phyloP scores from a whole-genome alignment of 495 filamentous ascomycete genomes.

The Bacidia gigantensis region DNA sequence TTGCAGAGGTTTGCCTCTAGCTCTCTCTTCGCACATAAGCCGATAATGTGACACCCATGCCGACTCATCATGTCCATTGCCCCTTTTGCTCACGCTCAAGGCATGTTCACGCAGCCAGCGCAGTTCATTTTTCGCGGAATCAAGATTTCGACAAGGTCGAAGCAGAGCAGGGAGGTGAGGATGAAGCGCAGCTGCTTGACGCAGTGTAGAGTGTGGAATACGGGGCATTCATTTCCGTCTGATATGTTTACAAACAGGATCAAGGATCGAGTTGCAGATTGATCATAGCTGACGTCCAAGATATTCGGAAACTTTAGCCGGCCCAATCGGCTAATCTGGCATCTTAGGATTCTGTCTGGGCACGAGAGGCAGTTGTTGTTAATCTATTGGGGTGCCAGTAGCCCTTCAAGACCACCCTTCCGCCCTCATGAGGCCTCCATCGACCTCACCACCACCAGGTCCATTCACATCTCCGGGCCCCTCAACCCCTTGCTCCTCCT shows the following conservation, averaged over 20 bases:
- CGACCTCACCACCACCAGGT: slow-evolving; percentile 34
- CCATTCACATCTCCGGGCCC: slow-evolving; percentile 28
- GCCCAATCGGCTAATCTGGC: too few relatives aligned
- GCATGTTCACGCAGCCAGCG: slow-evolving; percentile 71
- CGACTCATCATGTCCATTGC: neutral
- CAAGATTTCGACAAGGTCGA: slow-evolving; percentile 50
- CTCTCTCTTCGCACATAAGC: slow-evolving; percentile 42
- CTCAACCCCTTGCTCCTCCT: slow-evolving; percentile 25
- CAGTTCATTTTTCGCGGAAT: slow-evolving; percentile 60
- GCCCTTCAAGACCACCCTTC: slow-evolving; percentile 28
- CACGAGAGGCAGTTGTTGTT: too few relatives aligned
- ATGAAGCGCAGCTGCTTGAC: slow-evolving; percentile 39
- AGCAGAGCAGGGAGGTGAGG: slow-evolving; percentile 55
- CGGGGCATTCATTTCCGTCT: slow-evolving; percentile 62
- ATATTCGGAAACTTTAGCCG: too few relatives aligned
- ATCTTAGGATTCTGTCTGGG: too few relatives aligned
- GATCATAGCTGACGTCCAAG: too few relatives aligned
- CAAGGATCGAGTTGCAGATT: too few relatives aligned
- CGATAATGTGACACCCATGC: slow-evolving; percentile 27
- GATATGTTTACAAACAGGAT: too few relatives aligned
- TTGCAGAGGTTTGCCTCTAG: slow-evolving; percentile 62
- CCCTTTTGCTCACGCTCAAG: slow-evolving; percentile 8
- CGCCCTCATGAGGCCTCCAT: slow-evolving; percentile 31
- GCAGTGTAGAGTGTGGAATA: slow-evolving; percentile 44
- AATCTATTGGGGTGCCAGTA: neutral